Percentiles rank a stretch among this genome's conserved stretches.
Evolutionary conservation across 148 eudicot genomes (phyloP).

Genomic region (Amaranthus palmeri): DNA sequence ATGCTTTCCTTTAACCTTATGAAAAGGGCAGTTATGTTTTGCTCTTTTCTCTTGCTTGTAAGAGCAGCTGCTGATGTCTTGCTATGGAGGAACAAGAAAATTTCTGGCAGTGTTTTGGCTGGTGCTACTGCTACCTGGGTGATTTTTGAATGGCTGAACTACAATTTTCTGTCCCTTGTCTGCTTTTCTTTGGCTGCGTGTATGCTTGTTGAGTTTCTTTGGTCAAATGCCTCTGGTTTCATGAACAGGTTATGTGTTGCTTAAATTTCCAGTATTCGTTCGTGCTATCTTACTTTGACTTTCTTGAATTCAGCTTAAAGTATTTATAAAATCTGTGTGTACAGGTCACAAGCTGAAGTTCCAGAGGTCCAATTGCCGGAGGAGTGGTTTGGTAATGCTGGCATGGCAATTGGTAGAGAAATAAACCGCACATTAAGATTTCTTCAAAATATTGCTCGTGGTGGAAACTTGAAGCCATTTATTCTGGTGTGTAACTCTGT

Average conservation of each 20-base stretch:
- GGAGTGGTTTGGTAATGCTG: constrained; percentile 55
- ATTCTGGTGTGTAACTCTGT: constrained; percentile 37
- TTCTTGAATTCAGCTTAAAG: not conserved
- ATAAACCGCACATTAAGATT: constrained; percentile 48
- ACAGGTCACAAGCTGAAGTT: constrained; percentile 51
- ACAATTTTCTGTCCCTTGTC: constrained; percentile 54
- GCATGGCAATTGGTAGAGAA: constrained; percentile 48
- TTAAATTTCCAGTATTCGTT: not conserved
- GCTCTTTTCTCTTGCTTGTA: not conserved
- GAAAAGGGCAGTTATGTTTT: not conserved
- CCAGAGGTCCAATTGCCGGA: constrained; percentile 63
- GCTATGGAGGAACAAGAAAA: constrained; percentile 96
- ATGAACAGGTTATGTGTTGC: constrained; percentile 44
- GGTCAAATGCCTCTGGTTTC: constrained; percentile 66
- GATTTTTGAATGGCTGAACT: constrained; percentile 84
- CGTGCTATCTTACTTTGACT: not conserved
- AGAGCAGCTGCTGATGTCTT: constrained; percentile 86
- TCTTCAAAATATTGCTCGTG: constrained; percentile 70
- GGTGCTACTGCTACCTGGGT: constrained; percentile 72
- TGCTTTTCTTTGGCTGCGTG: constrained; percentile 53
- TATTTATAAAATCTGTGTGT: not conserved
- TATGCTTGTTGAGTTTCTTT: constrained; percentile 64
- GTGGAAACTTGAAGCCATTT: constrained; percentile 67
- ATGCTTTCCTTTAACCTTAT: not conserved
- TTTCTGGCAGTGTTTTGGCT: constrained; percentile 59